A percentile compares a stretch with the other conserved stretches of the same genome.
These are phyloP conservation scores for Coemansia furcata DNA, from an alignment of 192 early-diverging fungal genomes.

Conservation along the genomic window DNA sequence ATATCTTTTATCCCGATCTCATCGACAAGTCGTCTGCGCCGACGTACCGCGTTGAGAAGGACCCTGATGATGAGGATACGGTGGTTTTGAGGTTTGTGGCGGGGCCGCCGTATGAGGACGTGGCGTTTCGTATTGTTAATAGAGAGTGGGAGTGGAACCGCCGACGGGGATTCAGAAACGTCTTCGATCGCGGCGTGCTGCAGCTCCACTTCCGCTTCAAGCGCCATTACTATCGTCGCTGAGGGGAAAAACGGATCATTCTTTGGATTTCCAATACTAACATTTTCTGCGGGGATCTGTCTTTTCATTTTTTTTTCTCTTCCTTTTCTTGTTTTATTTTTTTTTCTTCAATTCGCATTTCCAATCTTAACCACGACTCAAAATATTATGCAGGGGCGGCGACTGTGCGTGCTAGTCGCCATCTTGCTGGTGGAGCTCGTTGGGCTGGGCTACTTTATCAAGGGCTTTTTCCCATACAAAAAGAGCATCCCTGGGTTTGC, in stretches of 20 bases:
- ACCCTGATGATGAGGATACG: constrained; percentile 69
- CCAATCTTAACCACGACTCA: background rate
- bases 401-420: constrained; percentile 13
- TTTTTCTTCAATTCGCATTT: background rate
- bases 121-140: constrained; percentile 95
- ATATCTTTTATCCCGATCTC: constrained; percentile 98
- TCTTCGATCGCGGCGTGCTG: constrained; percentile 78
- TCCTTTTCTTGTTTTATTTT: background rate
- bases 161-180: constrained; percentile 78
- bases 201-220: constrained; percentile 84
- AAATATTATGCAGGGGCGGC: constrained; percentile 18
- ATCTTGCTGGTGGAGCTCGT: constrained; percentile 55
- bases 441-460: constrained; percentile 64
- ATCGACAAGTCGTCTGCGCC: constrained; percentile 91
- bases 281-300: background rate
- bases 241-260: background rate
- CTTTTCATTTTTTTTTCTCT: background rate
- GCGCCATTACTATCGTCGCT: constrained; percentile 75
- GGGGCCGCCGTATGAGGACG: constrained; percentile 97
- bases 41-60: constrained; percentile 79
- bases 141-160: constrained; percentile 95
- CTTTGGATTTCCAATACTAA: background rate
- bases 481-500: constrained; percentile 64
- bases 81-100: constrained; percentile 86
- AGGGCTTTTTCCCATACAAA: constrained; percentile 82